Evolutionary conservation across 2,329 filamentous ascomycete species (phyloP), one percentile per base, ranked within the genome.

Genomic region (Aspergillus tamarii): DNA sequence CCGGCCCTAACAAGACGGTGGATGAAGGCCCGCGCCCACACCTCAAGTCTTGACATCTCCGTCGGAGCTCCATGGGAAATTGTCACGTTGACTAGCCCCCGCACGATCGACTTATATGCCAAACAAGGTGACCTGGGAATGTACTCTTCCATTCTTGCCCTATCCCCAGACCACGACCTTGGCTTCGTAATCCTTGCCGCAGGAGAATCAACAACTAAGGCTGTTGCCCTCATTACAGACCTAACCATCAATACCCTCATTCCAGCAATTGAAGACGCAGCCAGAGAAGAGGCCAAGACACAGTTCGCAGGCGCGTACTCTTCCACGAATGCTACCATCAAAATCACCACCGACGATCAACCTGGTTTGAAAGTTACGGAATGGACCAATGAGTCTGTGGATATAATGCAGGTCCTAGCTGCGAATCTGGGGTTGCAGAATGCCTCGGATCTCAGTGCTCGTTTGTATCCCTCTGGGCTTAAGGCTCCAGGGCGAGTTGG

Each of bases 1-100:
- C 66, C 73, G 0, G 64, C 70, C 7, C 64, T 73, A 19, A 81
- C 80, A 0, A 72, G 76, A 10, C 74, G 78, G n/a, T 82, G 80
- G 80, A 74, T 82, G 16, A 79, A 80, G 57, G 80, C 80, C 32
- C 34, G 2, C 23, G 21, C 45, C 12, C 21, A 26, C 23, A 48
- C 45, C 12, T 48, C 45, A 3, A 48, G 12, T 10, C 45, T 48
- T 16, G 45, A 48, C 1, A 1, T 28, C 19, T 45, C 41, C n/a
- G 41, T 45, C 41, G 41, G 23, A 6, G 23, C 45, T 1, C 45
- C 45, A 14, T 48, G 45, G 45, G 45, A 48, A 48, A 48, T 48
- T 5, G 3, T 6, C 23, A 26, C 21, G 16, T 16, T 48, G 6
- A 8, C 45, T 12, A 26, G 11, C 5, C 21, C 21, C 12, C 45